Percentiles rank a stretch among this genome's conserved stretches.
Evolutionary conservation across 2,329 filamentous ascomycete species (phyloP).

Genomic region (Sphaerulina vaccinii): DNA sequence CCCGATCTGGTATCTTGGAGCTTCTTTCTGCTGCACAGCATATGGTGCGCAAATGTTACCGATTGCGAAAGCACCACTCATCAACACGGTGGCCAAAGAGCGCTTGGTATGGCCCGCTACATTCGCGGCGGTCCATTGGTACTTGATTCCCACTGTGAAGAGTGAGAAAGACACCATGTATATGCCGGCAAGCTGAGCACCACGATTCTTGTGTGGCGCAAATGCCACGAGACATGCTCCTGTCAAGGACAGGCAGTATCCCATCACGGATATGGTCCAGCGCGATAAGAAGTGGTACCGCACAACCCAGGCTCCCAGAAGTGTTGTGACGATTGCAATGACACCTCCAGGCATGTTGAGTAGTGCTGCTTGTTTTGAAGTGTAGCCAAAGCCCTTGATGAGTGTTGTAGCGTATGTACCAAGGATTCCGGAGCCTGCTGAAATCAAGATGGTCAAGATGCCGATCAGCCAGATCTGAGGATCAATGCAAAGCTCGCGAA

Average conservation of each 20-base stretch:
- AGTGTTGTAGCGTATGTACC: constrained; percentile 38
- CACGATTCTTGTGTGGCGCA: constrained; percentile 40
- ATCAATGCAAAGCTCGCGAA: constrained; percentile 59
- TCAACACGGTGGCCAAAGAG: constrained; percentile 56
- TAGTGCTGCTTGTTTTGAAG: constrained; percentile 32
- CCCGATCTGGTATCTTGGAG: constrained; percentile 43
- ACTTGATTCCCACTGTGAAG: constrained; percentile 14
- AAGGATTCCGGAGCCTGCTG: constrained; percentile 44
- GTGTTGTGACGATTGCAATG: constrained; percentile 42
- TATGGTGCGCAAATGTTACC: constrained; percentile 46
- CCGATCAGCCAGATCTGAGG: constrained; percentile 45
- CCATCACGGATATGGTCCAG: constrained; percentile 28
- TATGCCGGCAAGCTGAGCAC: constrained; percentile 44
- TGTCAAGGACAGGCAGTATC: constrained; percentile 13
- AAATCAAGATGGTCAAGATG: constrained; percentile 23
- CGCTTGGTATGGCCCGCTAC: constrained; percentile 71
- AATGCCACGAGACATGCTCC: constrained; percentile 34
- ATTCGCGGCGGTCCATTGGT: constrained; percentile 45
- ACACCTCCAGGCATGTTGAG: constrained; percentile 59
- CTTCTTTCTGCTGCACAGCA: constrained; percentile 40
- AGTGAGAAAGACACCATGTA: constrained; percentile 42
- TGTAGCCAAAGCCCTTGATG: constrained; percentile 36
- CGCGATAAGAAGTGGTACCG: constrained; percentile 27
- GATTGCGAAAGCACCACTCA: constrained; percentile 32
- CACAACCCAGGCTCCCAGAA: constrained; percentile 10